These are phyloP conservation scores for Penicillium simplicissimum DNA, from an alignment of 495 filamentous ascomycete species.

Conservation along the genomic window DNA sequence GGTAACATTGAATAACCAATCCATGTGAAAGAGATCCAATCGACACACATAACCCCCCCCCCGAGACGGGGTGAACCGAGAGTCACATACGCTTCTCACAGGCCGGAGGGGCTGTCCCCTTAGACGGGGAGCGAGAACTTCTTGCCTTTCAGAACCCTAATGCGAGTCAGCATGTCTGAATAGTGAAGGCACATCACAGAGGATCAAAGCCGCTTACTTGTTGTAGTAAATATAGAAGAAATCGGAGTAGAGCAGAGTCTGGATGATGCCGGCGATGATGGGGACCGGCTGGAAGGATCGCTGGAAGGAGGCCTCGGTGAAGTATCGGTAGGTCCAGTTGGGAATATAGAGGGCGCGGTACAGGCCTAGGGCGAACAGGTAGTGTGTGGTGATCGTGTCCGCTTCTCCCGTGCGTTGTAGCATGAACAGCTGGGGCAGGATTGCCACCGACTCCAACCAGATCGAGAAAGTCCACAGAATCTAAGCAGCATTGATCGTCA, in stretches of 20 bases:
- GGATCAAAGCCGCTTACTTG: constrained; percentile 56
- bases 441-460: constrained; percentile 95
- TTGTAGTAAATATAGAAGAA: constrained; percentile 99
- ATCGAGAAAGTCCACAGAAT: constrained; percentile 97
- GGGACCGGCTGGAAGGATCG: constrained; percentile 76
- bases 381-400: constrained; percentile 97
- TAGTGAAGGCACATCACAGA: neutral
- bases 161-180: constrained; percentile 3
- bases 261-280: constrained; percentile 81
- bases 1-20: neutral
- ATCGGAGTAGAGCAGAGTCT: constrained; percentile 94
- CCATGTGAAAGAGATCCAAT: constrained; percentile 2
- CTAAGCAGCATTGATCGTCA: constrained; percentile 41
- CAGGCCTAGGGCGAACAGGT: constrained; percentile 89
- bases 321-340: constrained; percentile 94
- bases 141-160: constrained; percentile 77
- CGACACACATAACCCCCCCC: constrained; percentile 6
- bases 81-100: neutral
- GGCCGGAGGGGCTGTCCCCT: constrained; percentile 10
- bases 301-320: constrained; percentile 55
- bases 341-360: constrained; percentile 96
- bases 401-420: constrained; percentile 95
- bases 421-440: constrained; percentile 97
- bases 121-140: constrained; percentile 86
- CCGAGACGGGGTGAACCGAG: neutral